These are phyloP conservation scores for Lichtheimia corymbifera DNA, from an alignment of 371 early-diverging fungal species.

Conservation along the genomic window DNA sequence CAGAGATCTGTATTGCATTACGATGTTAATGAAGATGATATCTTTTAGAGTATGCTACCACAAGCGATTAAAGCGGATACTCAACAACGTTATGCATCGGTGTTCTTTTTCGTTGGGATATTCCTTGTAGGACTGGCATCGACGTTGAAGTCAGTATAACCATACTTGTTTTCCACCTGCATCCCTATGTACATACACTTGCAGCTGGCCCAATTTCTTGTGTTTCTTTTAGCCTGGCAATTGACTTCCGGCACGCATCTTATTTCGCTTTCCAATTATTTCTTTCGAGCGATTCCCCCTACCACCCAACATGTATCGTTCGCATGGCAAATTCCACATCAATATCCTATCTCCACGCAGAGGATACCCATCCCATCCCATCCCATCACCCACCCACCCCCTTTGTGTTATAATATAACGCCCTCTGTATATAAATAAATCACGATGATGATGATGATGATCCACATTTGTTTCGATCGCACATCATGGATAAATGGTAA, in stretches of 20 bases:
- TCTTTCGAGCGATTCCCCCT: neutral
- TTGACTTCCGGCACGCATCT: constrained; percentile 7
- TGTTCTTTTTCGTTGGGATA: constrained; percentile 61
- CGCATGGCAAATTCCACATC: too few relatives aligned
- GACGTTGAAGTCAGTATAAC: constrained; percentile 38
- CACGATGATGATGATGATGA: too few relatives aligned
- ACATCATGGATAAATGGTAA: too few relatives aligned
- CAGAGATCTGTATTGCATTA: neutral
- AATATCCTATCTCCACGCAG: too few relatives aligned
- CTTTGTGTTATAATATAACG: too few relatives aligned
- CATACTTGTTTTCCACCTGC: constrained; percentile 17
- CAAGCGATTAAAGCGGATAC: constrained; percentile 58
- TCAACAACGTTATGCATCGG: constrained; percentile 39
- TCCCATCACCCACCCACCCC: too few relatives aligned
- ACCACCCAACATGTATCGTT: constrained; percentile 1
- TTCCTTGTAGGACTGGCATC: constrained; percentile 53
- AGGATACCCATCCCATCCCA: too few relatives aligned
- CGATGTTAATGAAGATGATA: neutral
- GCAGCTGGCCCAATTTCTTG: constrained; percentile 12
- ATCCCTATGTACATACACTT: constrained; percentile 16
- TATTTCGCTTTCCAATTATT: neutral
- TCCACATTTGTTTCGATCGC: too few relatives aligned
- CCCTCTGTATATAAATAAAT: too few relatives aligned
- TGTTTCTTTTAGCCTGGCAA: constrained; percentile 10
- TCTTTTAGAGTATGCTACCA: constrained; percentile 47